Conservation (phyloP, 176 grass and related monocot genomes). For the Oryza officinalis region DNA sequence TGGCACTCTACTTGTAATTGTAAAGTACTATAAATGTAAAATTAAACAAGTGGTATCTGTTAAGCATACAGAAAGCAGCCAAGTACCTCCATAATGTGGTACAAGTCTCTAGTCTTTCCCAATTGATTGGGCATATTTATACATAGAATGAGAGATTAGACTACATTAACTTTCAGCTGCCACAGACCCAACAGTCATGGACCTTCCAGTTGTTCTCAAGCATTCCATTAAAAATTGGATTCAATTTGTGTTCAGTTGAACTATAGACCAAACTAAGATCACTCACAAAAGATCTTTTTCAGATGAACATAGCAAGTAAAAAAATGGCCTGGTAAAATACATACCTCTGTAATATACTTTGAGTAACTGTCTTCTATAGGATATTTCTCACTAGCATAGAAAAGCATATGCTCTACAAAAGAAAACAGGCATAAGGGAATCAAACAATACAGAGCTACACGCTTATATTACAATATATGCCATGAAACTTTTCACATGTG, state of each 20-base stretch:
- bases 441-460: constrained; percentile 16
- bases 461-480: constrained; percentile 11
- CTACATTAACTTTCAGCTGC: background rate
- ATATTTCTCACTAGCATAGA: constrained; percentile 98
- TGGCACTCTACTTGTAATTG: background rate
- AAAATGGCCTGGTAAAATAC: constrained; percentile 20
- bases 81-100: background rate
- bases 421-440: constrained; percentile 13
- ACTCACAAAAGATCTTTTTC: background rate
- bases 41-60: too few species aligned
- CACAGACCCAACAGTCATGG: background rate
- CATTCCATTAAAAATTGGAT: constrained; percentile 21
- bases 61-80: background rate
- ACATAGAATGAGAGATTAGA: too few species aligned
- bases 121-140: background rate
- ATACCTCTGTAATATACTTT: constrained; percentile 92
- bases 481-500: constrained; percentile 22
- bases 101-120: background rate
- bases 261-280: background rate
- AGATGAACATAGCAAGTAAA: background rate
- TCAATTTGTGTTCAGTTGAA: constrained; percentile 8
- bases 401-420: constrained; percentile 95
- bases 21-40: too few species aligned
- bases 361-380: constrained; percentile 85
- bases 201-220: background rate